Conservation (phyloP, 1,284 basidiomycete species). For the Malassezia brasiliensis region DNA sequence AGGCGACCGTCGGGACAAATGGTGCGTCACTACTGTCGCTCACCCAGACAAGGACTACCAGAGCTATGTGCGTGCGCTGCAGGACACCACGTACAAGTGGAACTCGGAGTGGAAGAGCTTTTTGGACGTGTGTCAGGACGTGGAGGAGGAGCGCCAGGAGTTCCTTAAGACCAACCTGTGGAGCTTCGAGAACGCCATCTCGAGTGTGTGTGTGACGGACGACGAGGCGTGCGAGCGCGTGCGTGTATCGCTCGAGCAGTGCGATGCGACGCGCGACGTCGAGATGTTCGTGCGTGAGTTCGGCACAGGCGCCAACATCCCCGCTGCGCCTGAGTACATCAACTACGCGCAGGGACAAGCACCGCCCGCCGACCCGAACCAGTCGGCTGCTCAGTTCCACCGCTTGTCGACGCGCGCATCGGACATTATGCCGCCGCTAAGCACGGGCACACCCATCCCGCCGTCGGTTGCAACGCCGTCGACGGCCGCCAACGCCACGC, state of each 20-base stretch:
- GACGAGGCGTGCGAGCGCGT: conserved; percentile 58
- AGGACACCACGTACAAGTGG: conserved; percentile 76
- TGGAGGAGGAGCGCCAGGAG: conserved; percentile 86
- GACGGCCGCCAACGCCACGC: background rate
- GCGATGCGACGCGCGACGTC: conserved; percentile 39
- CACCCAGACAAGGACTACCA: conserved; percentile 59
- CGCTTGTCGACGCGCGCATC: conserved; percentile 33
- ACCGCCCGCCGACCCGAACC: conserved; percentile 27
- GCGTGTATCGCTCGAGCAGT: conserved; percentile 41
- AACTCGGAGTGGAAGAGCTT: conserved; percentile 75
- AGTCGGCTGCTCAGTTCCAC: conserved; percentile 36
- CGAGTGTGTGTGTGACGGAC: conserved; percentile 86
- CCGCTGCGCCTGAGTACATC: conserved; percentile 46
- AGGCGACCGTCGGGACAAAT: conserved; percentile 76
- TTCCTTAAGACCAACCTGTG: conserved; percentile 92
- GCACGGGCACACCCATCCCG: conserved; percentile 6
- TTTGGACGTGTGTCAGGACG: conserved; percentile 69
- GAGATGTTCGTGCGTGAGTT: conserved; percentile 38
- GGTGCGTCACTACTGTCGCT: background rate
- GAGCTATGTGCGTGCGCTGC: conserved; percentile 71
- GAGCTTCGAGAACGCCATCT: conserved; percentile 90
- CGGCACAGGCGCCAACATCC: conserved; percentile 41
- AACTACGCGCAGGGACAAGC: conserved; percentile 44
- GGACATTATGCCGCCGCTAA: conserved; percentile 14
- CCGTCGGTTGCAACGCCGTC: conserved; percentile 2